Evolutionary conservation across 1,284 basidiomycete species (phyloP).

Genomic region (Heliocybe sulcata): DNA sequence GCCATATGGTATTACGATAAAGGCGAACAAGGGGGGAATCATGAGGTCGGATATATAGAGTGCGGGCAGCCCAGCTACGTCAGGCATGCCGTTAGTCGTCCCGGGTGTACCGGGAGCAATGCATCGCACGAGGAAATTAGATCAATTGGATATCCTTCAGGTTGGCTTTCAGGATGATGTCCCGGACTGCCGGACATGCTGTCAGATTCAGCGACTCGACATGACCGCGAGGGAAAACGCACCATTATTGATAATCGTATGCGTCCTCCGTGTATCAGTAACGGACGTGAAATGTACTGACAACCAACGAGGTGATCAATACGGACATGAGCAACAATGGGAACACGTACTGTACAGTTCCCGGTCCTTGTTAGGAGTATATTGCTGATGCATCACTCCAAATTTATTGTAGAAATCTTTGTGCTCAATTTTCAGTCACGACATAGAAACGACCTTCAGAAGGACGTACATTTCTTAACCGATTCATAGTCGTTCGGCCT

Average conservation of each 20-base stretch:
- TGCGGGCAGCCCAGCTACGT: too few species aligned
- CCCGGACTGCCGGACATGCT: slow-evolving; percentile 26
- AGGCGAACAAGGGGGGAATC: not conserved
- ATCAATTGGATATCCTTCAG: slow-evolving; percentile 19
- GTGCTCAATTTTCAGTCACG: slow-evolving; percentile 7
- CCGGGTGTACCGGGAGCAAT: not conserved
- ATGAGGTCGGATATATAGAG: not conserved
- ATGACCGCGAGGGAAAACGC: slow-evolving; percentile 8
- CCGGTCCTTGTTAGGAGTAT: slow-evolving; percentile 59
- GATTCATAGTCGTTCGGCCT: slow-evolving; percentile 68
- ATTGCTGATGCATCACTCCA: slow-evolving; percentile 55
- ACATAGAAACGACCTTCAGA: not conserved
- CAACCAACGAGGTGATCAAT: too few species aligned
- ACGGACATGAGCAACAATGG: slow-evolving; percentile 4
- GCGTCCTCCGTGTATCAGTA: slow-evolving; percentile 44
- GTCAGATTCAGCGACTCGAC: not conserved
- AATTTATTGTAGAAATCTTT: slow-evolving; percentile 74
- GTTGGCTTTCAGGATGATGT: slow-evolving; percentile 34
- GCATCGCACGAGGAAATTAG: not conserved
- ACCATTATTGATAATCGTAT: slow-evolving; percentile 36
- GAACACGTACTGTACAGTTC: slow-evolving; percentile 56
- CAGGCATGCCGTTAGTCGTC: too few species aligned
- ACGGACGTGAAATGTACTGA: slow-evolving; percentile 75
- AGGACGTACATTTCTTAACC: slow-evolving; percentile 57
- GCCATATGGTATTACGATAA: not conserved